Base-by-base conservation (phyloP, 1,284 basidiomycete species). In the Moesziomyces sp. region DNA sequence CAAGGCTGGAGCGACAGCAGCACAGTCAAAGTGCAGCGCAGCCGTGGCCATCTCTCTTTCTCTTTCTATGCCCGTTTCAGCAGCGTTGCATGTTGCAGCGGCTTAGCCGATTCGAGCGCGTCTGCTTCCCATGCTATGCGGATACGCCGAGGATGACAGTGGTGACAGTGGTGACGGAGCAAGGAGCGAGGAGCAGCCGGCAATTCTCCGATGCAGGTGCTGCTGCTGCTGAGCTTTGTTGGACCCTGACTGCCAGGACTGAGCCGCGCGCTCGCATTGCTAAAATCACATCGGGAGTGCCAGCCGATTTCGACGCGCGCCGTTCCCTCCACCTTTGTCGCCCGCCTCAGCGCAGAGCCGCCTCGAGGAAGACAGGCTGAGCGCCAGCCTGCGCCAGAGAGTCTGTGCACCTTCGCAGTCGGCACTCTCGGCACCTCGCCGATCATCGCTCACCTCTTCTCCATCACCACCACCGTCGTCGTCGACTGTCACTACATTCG, bases 391-490 rank as follows among this genome's bases (percentile, higher is more conserved):
- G 11, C 38, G 38, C 16, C 38, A 40, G 14, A 33, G 38, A 33
- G 38, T 40, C 38, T 40, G 38, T 18, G 38, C 38, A 40, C 38
- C 38, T 40, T 18, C 16, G 14, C 38, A 18, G 38, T 40, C 38
- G 38, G 18, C 35, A 16, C 35, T 35, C 11, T 57, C 23, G 23
- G 35, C 45, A 10, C 46, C 50, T 23, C 51, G 50, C 19, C 46
- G 10, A 49, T 38, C 57, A 44, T 54, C 56, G 26, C 45, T 49
- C 38, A 4, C 18, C 6, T 18, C 26, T 28, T 28, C 26, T 28
- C 38, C 44, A 19, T n/a, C 55, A 55, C 46, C 45, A 61, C 19
- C 38, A 45, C 43, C 40, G 38, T 51, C 18, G 35, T 33, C 48
- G 23, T 30, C 44, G 21, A 48, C 18, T 24, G 14, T 40, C 11